Base-by-base conservation (phyloP, 352 stramenopile genomes). In the Phytophthora quininea region DNA sequence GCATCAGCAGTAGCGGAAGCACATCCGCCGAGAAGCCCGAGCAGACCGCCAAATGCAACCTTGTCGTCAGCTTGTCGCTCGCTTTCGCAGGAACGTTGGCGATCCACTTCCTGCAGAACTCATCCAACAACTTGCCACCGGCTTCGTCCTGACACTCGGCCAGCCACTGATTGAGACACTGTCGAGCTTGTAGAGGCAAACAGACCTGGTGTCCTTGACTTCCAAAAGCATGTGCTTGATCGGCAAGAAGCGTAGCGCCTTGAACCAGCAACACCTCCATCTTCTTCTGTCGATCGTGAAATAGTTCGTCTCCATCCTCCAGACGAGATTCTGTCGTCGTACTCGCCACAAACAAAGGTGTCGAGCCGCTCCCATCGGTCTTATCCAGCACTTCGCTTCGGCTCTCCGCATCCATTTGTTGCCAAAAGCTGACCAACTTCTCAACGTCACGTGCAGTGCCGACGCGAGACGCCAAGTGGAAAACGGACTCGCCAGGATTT, bases 91-190 rank as follows among this genome's bases (percentile, higher is more conserved):
- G 54, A 35, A 69, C 32, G 6, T 58, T 37, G 7, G 38, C 14
- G 38, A 64, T 51, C 62, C 62, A 69, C 12, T 49, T 63, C 1
- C 46, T 55, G 38, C 54, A 64, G n/a, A 59, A 64, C 0, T 54
- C 33, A 9, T 33, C 19, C 14, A 63, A 9, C 30, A 59, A 57
- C 6, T 48, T 29, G 15, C n/a, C 54, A 1, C 35, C 52, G 12
- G 14, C 30, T 48, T 69, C 62, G 4, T 46, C 32, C 29, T 49
- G 30, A 19, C 54, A 64, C 33, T 69, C 54, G 3, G 8, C 37
- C 31, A 69, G 10, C 62, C 54, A 64, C 30, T 64, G 62, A 7
- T 6, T 6, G 3, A 69, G 46, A 14, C 54, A 64, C 35, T 24
- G 29, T 19, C 40, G 42, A 11, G 61, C 47, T 30, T 63, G 47